Base-by-base conservation (phyloP, 2,329 filamentous ascomycete species). In the Cladobotryum mycophilum region DNA sequence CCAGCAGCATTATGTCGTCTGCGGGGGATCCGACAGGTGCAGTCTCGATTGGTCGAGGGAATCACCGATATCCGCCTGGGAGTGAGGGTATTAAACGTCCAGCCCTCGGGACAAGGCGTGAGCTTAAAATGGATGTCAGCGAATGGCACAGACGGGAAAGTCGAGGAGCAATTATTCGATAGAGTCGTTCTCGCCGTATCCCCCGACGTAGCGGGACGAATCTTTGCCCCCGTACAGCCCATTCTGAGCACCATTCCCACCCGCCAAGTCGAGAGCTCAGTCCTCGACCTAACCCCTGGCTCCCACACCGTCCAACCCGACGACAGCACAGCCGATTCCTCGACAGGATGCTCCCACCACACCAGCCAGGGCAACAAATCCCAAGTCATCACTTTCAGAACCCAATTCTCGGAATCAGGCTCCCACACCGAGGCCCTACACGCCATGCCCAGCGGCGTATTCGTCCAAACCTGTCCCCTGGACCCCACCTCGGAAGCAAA, bases 141-240 rank as follows among this genome's bases (percentile, higher is more conserved):
- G 15, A 14, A 12, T 13, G n/a, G n/a, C 17, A 18, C 15, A 20
- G 36, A n/a, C n/a, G n/a, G 14, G 17, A 13, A 51, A 14, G 12
- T 57, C 17, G 30, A 34, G n/a, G 57, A 66, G 20, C 67, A 74
- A 15, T 47, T 57, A 0, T 81, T 80, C 47, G 77, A 81, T 47
- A 68, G 67, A 2, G 76, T 80, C 1, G 64, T 82, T 20, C 64
- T 82, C 1, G 78, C 77, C 0, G 75, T 82, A 1, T 73, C 78
- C 0, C 79, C 80, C 1, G 71, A 80, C 54, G 70, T 79, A 4
- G 76, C 74, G 0, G 72, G 68, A 5, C 61, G 61, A 5, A 67
- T 82, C 12, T 82, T 76, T 52, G 55, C 61, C 1, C 75, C 75
- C 0, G 56, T 79, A 3, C 53, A 55, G 3, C 46, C 65, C 4